Evolutionary conservation across 345 rosid genomes (phyloP), one percentile per base, ranked within the genome.

Genomic region (Eutrema japonicum): DNA sequence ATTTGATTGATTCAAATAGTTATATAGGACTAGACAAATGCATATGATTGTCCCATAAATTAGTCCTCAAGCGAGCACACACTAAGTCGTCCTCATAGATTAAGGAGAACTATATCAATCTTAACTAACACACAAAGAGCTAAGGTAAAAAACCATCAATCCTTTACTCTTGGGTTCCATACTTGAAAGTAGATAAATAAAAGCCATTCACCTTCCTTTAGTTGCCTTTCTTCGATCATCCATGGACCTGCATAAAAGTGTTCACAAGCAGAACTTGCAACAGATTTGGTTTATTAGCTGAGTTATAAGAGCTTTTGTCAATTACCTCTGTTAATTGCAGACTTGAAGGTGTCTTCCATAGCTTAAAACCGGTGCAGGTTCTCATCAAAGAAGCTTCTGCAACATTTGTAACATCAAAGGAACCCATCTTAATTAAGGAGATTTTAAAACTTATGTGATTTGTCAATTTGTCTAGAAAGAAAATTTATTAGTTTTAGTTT

Each of bases 261-360:
- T 46, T 46, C 43, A 62, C 69, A 62, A 61, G 12, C 12, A 60
- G 29, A 59, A 37, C 45, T 30, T 63, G 75, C 53, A 46, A 32
- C 10, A 64, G 0, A 4, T 30, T 57, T 22, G 14, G 14, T 52
- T 37, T 22, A 14, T 3, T 47, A 76, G 12, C 18, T 38, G 32
- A 69, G 38, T 43, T 41, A 3, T 30, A 26, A 48, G 53, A 70
- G 52, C n/a, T 64, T 6, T 33, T 33, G 61, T 65, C 42, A 5
- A 33, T 56, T 35, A 69, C 75, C 72, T 68, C 36, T 18, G 50
- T 87, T 82, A 93, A 65, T 78, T 88, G 70, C 96, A 89, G 53
- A 92, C 86, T 77, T 94, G 97, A 55, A 89, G 85, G 30, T 84
- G 78, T 67, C 85, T 79, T 71, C 82, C 76, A 40, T 76, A 83